A percentile compares a stretch with the other conserved stretches of the same genome.
These are phyloP conservation scores for Lizonia empirigonia DNA, from an alignment of 2,329 filamentous ascomycete genomes.

Conservation along the genomic window DNA sequence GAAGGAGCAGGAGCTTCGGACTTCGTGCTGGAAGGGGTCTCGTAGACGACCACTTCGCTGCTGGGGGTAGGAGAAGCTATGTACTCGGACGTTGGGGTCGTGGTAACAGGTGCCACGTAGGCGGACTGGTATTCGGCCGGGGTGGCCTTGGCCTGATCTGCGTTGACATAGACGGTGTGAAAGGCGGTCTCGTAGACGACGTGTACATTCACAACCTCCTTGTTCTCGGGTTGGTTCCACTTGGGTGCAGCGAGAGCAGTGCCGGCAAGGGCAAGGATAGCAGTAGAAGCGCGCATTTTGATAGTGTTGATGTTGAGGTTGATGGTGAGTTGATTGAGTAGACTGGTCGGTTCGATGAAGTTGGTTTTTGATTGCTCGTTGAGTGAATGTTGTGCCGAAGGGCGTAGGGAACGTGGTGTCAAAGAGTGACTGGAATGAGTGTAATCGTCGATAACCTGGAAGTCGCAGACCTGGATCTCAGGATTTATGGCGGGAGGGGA, in stretches of 20 bases:
- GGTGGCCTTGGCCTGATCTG: constrained; percentile 13
- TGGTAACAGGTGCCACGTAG: constrained; percentile 10
- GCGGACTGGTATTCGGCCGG: constrained; percentile 8
- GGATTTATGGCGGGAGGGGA: constrained; percentile 25
- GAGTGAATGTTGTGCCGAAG: constrained; percentile 36
- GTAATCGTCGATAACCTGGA: constrained; percentile 38
- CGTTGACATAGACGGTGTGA: constrained; percentile 34
- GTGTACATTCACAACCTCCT: constrained; percentile 28
- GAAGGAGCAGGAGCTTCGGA: constrained; percentile 17
- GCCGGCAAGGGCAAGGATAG: constrained; percentile 41
- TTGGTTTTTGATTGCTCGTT: constrained; percentile 15
- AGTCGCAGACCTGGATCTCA: constrained; percentile 42
- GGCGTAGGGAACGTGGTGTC: constrained; percentile 41
- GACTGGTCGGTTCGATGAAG: constrained; percentile 26
- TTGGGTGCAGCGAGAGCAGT: constrained; percentile 34
- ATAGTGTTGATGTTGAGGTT: constrained; percentile 21
- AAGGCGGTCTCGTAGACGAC: constrained; percentile 37
- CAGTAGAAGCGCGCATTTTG: constrained; percentile 39
- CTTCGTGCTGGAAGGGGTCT: constrained; percentile 13
- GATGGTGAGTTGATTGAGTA: constrained; percentile 17
- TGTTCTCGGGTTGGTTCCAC: constrained; percentile 17
- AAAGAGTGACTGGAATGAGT: constrained; percentile 40
- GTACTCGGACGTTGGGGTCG: constrained; percentile 13
- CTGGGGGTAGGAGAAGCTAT: constrained; percentile 8
- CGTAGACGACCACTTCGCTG: background rate